Evolutionary conservation across 768 basidiomycete species (phyloP).

Genomic region (Rhodosporidiobolus odoratus): DNA sequence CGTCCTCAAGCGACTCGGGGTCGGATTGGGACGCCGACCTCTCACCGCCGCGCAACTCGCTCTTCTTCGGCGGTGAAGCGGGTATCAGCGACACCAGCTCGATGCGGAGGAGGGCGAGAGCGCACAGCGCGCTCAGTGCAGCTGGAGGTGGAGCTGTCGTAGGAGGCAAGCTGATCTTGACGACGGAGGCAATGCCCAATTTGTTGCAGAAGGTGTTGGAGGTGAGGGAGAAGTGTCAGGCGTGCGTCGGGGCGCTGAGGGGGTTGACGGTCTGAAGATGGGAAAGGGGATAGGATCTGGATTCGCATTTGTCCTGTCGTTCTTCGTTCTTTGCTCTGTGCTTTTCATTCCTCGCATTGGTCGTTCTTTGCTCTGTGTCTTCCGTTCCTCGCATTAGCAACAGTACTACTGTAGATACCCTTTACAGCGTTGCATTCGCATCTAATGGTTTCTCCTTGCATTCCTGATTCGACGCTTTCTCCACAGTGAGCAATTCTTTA

Average conservation of each 20-base stretch:
- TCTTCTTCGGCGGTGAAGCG: neutral
- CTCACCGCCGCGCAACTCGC: conserved; percentile 8
- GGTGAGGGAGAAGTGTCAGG: conserved; percentile 21
- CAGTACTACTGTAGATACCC: neutral
- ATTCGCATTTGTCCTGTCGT: neutral
- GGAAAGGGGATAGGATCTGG: neutral
- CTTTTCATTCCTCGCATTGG: neutral
- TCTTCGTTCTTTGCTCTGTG: neutral
- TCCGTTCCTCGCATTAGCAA: neutral
- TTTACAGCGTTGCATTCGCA: neutral
- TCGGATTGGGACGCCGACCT: conserved; percentile 30
- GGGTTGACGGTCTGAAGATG: conserved; percentile 7
- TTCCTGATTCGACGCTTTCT: neutral
- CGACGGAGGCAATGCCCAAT: conserved; percentile 38
- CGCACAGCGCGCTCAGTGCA: conserved; percentile 5
- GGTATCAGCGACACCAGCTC: neutral
- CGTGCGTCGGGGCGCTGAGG: conserved; percentile 20
- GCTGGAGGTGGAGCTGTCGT: neutral
- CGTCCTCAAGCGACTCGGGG: neutral
- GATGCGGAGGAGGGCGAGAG: neutral
- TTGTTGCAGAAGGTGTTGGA: conserved; percentile 27
- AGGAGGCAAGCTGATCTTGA: conserved; percentile 12
- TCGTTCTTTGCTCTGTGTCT: neutral
- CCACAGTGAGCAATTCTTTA: neutral
- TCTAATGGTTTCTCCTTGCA: neutral